phyloP scores from a whole-genome alignment of 2,329 filamentous ascomycete genomes.

The Ceratocystis variospora region DNA sequence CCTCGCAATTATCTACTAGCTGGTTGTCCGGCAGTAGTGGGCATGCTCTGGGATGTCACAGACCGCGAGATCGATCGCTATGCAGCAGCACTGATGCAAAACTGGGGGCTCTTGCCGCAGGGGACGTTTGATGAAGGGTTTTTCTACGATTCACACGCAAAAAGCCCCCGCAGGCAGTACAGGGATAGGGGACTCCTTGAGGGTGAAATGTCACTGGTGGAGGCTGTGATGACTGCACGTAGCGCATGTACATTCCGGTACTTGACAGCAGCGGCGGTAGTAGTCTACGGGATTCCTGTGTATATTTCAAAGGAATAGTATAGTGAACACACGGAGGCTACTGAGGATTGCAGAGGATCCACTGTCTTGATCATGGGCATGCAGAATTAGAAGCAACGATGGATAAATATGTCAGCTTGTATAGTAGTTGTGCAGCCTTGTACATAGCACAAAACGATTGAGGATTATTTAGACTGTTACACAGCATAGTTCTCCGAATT shows the following conservation, averaged over 20 bases:
- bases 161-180: slow-evolving; percentile 58
- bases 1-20: slow-evolving; percentile 86
- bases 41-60: slow-evolving; percentile 94
- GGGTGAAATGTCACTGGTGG: slow-evolving; percentile 46
- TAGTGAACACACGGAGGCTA: too few relatives aligned
- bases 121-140: slow-evolving; percentile 32
- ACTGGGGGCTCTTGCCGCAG: slow-evolving; percentile 61
- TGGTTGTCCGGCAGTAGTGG: slow-evolving; percentile 72
- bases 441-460: too few relatives aligned
- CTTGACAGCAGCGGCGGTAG: slow-evolving; percentile 83
- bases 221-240: slow-evolving; percentile 64
- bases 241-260: slow-evolving; percentile 76
- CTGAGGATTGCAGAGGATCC: not conserved
- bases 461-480: not conserved
- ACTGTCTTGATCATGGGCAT: not conserved
- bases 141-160: slow-evolving; percentile 66
- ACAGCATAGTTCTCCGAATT: not conserved
- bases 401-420: not conserved
- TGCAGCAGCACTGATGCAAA: slow-evolving; percentile 61
- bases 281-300: slow-evolving; percentile 89
- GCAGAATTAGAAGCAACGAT: not conserved
- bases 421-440: not conserved
- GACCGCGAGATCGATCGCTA: slow-evolving; percentile 96
- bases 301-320: slow-evolving; percentile 40
- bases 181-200: slow-evolving; percentile 28